Evolutionary conservation across 2,329 filamentous ascomycete genomes (phyloP), one percentile per base, ranked within the genome.

Genomic region (Helminthosporium solani): DNA sequence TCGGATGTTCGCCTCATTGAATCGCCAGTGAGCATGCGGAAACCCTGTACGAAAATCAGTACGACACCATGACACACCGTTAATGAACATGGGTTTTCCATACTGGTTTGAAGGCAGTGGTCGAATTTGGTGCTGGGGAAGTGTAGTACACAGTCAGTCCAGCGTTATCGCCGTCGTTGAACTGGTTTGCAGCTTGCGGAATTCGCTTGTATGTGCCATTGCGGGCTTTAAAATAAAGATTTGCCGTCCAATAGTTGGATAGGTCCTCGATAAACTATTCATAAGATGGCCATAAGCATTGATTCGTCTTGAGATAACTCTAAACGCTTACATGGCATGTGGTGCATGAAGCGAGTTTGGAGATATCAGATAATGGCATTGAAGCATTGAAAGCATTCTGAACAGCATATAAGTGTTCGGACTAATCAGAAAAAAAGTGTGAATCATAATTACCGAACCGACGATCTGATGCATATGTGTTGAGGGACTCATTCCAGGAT

Each of bases 81-180:
- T 12, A 7, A 35, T 18, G 7, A 20, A 18, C 14, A 31, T 8
- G 19, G 14, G 33, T 28, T 9, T 16, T 8, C 36, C 45, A 11
- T 44, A 57, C 54, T 12, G 52, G 54, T 20, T 44, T 56, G 40
- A 60, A 60, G 1, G 57, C 57, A 11, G 50, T 54, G 3, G 54
- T 60, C 19, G 39, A 47, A 27, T 55, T 57, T 9, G 40, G 38
- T 14, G 36, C 42, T 14, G 51, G 44, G 11, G 44, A 47, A 7
- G 53, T 59, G 34, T 59, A 59, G 44, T 59, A 59, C 14, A 59
- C 23, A 4, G 56, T 59, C 5, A 59, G 30, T 7, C 56, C 56
- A 5, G 39, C 56, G 37, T 56, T 56, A 30, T 56, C 56, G 18
- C 43, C 52, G n/a, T 53, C 47, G 23, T 57, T 54, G 51, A 56